These are phyloP conservation scores for Bauhinia variegata DNA, from an alignment of 306 rosid genomes.

Conservation along the genomic window DNA sequence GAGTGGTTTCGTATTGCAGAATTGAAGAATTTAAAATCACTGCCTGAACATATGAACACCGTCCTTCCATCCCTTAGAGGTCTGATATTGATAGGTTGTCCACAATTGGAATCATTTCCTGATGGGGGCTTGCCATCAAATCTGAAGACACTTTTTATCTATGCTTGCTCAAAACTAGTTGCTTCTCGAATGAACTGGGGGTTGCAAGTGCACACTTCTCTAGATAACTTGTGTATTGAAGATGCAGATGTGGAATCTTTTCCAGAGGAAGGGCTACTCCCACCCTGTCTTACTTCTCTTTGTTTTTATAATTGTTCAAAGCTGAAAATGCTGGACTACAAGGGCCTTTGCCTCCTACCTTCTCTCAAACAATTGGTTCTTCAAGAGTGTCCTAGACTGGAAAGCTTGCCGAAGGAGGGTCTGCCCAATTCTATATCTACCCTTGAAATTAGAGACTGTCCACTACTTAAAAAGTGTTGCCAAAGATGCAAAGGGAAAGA, in stretches of 20 bases:
- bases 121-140: conserved; percentile 1
- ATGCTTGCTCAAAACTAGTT: background rate
- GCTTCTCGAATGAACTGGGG: conserved; percentile 10
- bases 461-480: background rate
- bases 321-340: background rate
- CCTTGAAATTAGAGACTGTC: background rate
- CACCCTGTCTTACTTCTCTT: background rate
- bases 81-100: accelerated
- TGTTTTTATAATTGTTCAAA: background rate
- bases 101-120: conserved; percentile 13
- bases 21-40: conserved; percentile 12
- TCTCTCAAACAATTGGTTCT: background rate
- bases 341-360: background rate
- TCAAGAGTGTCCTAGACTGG: background rate
- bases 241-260: background rate
- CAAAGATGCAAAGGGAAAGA: background rate
- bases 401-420: background rate
- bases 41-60: conserved; percentile 25
- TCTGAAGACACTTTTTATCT: background rate
- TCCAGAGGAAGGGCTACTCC: background rate
- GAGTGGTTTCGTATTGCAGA: background rate
- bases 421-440: background rate
- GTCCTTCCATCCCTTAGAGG: background rate
- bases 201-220: background rate
- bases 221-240: background rate